Evolutionary conservation across 768 basidiomycete genomes (phyloP).

Genomic region (Cystofilobasidium capitatum): DNA sequence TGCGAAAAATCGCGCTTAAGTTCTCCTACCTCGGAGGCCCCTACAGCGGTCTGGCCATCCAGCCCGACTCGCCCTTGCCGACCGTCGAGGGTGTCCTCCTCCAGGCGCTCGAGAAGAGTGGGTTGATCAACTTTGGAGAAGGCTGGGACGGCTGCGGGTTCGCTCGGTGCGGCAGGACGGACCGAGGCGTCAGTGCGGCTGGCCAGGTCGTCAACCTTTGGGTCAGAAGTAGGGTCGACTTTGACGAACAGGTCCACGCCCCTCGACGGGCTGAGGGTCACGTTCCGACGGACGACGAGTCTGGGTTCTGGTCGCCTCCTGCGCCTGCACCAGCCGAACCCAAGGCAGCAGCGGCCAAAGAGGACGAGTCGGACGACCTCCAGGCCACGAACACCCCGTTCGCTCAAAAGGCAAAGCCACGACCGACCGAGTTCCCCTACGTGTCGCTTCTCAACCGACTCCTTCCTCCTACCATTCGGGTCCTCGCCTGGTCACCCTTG

Average conservation of each 20-base stretch:
- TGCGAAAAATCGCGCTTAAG: constrained; percentile 84
- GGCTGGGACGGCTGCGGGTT: constrained; percentile 69
- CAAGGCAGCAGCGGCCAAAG: constrained; percentile 30
- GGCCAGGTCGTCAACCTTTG: constrained; percentile 89
- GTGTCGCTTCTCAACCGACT: constrained; percentile 70
- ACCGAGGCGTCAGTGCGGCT: constrained; percentile 85
- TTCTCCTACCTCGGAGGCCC: constrained; percentile 89
- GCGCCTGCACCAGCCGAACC: background rate
- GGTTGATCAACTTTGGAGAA: constrained; percentile 61
- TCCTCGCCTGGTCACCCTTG: constrained; percentile 91
- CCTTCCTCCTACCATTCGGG: constrained; percentile 77
- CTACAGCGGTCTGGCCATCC: constrained; percentile 81
- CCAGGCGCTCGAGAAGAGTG: constrained; percentile 63
- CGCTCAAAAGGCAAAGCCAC: background rate
- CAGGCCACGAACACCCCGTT: constrained; percentile 22
- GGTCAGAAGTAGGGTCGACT: constrained; percentile 56
- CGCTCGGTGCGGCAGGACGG: constrained; percentile 86
- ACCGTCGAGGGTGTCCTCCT: constrained; percentile 86
- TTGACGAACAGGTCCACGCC: constrained; percentile 14
- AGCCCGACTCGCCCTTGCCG: constrained; percentile 58
- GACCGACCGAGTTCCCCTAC: constrained; percentile 57
- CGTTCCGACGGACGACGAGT: background rate
- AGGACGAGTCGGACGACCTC: constrained; percentile 28
- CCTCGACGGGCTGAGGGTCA: constrained; percentile 25
- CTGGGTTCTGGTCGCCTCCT: constrained; percentile 1